Percentiles rank a stretch among this genome's conserved stretches.
These are phyloP conservation scores for Emergomyces pasteurianus DNA, from an alignment of 2,329 filamentous ascomycete species.

Conservation along the genomic window DNA sequence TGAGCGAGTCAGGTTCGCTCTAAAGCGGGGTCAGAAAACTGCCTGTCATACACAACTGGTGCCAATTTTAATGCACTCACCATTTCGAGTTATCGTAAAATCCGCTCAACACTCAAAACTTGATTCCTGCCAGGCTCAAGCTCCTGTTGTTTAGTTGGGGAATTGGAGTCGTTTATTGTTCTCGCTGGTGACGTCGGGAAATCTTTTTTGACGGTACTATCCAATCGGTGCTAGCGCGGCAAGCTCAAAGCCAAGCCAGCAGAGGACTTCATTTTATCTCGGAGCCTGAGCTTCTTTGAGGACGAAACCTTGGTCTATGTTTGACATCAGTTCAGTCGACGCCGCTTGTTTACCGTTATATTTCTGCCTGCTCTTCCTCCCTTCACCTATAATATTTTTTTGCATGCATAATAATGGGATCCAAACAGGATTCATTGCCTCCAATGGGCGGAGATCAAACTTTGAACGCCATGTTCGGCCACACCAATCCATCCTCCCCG, in stretches of 20 bases:
- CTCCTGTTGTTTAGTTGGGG: neutral
- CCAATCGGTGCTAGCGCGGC: neutral
- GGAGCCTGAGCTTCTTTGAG: neutral
- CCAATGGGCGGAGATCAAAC: neutral
- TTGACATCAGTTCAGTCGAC: neutral
- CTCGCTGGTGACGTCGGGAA: neutral
- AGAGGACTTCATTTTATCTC: neutral
- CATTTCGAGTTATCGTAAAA: conserved; percentile 16
- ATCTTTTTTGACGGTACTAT: neutral
- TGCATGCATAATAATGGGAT: conserved; percentile 10
- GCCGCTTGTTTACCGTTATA: neutral
- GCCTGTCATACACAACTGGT: conserved; percentile 5
- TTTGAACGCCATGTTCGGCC: conserved; percentile 19
- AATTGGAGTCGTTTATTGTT: neutral
- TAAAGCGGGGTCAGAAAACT: neutral
- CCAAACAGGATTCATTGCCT: neutral
- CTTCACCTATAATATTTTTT: too few species aligned
- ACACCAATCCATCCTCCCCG: conserved; percentile 24
- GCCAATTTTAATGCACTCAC: conserved; percentile 39
- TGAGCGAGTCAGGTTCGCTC: conserved; percentile 29
- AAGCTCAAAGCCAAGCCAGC: neutral
- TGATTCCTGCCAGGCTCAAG: neutral
- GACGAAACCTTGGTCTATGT: neutral
- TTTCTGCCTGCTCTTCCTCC: neutral
- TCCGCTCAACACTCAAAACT: neutral